A percentile compares a stretch with the other conserved stretches of the same genome.
phyloP scores from a whole-genome alignment of 169 alveolate genomes.

The Eimeria maxima region DNA sequence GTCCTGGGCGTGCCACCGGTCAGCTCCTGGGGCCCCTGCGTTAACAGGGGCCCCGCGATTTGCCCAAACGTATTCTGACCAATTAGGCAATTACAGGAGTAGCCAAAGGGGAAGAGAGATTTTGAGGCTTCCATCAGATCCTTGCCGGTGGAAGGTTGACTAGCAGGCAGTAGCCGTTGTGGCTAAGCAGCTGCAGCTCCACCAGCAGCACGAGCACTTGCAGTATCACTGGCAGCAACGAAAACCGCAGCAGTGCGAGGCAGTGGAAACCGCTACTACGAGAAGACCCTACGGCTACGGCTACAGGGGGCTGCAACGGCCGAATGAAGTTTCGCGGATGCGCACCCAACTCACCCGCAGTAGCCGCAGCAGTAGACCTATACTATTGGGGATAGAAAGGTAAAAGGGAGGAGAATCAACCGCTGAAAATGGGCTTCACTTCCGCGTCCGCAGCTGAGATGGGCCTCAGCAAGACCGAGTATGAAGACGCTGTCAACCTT shows the following conservation, averaged over 20 bases:
- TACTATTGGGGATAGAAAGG: neutral
- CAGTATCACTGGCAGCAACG: neutral
- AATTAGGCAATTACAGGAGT: constrained; percentile 4
- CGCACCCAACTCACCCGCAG: constrained; percentile 19
- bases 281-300: neutral
- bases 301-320: constrained; percentile 51
- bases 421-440: constrained; percentile 54
- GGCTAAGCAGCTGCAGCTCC: constrained; percentile 10
- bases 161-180: neutral
- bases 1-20: constrained; percentile 49
- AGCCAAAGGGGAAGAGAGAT: constrained; percentile 13
- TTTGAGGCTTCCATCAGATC: neutral
- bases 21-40: constrained; percentile 51
- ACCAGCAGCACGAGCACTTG: constrained; percentile 12
- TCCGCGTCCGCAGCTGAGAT: constrained; percentile 81
- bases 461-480: constrained; percentile 81
- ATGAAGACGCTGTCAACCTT: constrained; percentile 81
- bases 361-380: constrained; percentile 1
- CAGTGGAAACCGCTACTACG: neutral
- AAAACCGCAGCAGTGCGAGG: neutral
- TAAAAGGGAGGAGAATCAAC: neutral
- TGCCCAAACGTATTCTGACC: constrained; percentile 9
- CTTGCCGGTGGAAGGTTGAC: neutral
- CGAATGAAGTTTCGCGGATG: constrained; percentile 40
- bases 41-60: neutral